These are phyloP conservation scores for Flaveria floridana DNA, from an alignment of 140 eudicot genomes.

Conservation along the genomic window DNA sequence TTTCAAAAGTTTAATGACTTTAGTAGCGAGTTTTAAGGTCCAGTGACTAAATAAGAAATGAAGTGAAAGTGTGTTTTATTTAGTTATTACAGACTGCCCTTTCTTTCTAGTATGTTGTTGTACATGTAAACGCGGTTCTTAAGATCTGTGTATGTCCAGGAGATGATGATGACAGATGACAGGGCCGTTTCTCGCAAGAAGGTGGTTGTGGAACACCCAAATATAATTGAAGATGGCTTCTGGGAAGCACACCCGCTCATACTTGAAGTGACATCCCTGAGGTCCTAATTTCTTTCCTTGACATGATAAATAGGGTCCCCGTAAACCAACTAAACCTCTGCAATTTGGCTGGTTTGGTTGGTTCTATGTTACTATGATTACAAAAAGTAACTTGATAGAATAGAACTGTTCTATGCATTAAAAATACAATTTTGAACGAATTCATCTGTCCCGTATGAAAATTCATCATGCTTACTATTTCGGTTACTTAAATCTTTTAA, in stretches of 20 bases:
- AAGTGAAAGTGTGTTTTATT: neutral
- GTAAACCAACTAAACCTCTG: slow-evolving; percentile 5
- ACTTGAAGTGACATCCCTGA: slow-evolving; percentile 36
- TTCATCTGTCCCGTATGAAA: too few species aligned
- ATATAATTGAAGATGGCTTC: slow-evolving; percentile 64
- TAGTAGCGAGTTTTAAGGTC: neutral
- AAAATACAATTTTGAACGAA: too few species aligned
- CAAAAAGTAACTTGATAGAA: too few species aligned
- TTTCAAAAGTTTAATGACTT: neutral
- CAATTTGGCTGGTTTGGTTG: slow-evolving; percentile 7
- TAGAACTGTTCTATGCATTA: too few species aligned
- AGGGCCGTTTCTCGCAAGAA: slow-evolving; percentile 39
- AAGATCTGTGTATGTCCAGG: slow-evolving; percentile 30
- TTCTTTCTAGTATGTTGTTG: neutral
- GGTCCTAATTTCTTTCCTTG: slow-evolving; percentile 11
- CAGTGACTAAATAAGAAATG: neutral
- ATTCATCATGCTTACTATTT: too few species aligned
- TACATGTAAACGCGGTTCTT: neutral
- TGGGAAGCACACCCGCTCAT: slow-evolving; percentile 65
- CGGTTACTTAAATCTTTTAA: neutral
- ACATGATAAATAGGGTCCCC: neutral
- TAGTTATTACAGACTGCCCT: neutral
- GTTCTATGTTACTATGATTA: neutral
- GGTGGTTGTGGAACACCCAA: slow-evolving; percentile 56
- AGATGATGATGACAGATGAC: slow-evolving; percentile 24